These are phyloP conservation scores for Corylus avellana DNA, from an alignment of 306 rosid genomes.

Conservation along the genomic window DNA sequence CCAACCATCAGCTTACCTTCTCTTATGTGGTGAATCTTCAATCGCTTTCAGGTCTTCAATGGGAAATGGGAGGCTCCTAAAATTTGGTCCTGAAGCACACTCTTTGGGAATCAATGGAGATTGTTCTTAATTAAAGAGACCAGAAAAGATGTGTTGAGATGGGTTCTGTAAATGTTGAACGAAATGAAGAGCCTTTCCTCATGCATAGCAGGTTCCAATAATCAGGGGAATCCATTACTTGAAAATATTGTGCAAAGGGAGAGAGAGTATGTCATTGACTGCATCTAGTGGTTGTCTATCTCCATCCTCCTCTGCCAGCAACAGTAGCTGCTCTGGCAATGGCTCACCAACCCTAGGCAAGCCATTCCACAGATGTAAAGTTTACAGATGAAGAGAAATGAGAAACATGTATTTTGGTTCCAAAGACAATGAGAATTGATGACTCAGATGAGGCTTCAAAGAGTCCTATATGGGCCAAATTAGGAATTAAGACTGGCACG, in stretches of 20 bases:
- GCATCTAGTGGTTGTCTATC: constrained; percentile 46
- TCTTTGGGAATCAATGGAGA: constrained; percentile 51
- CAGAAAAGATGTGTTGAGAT: constrained; percentile 33
- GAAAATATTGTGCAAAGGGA: constrained; percentile 12
- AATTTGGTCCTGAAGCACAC: constrained; percentile 58
- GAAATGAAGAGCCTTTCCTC: constrained; percentile 40
- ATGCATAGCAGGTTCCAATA: constrained; percentile 26
- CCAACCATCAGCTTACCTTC: too few species aligned
- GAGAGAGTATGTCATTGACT: constrained; percentile 14
- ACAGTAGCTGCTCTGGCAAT: constrained; percentile 43
- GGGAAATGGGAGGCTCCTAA: constrained; percentile 41
- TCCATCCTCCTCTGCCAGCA: constrained; percentile 42
- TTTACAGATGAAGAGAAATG: constrained; percentile 41
- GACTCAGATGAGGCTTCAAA: constrained; percentile 42
- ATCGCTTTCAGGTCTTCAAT: too few species aligned
- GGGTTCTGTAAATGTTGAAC: constrained; percentile 26
- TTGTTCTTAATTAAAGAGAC: constrained; percentile 40
- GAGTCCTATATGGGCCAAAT: constrained; percentile 40
- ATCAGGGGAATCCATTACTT: constrained; percentile 37
- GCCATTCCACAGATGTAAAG: constrained; percentile 48
- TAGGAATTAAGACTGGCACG: constrained; percentile 31
- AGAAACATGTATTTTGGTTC: constrained; percentile 42
- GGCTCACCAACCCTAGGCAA: constrained; percentile 53
- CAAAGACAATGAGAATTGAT: constrained; percentile 47
- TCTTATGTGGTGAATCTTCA: too few species aligned